These are phyloP conservation scores for Chenopodium formosanum DNA, from an alignment of 148 eudicot species.

Conservation along the genomic window DNA sequence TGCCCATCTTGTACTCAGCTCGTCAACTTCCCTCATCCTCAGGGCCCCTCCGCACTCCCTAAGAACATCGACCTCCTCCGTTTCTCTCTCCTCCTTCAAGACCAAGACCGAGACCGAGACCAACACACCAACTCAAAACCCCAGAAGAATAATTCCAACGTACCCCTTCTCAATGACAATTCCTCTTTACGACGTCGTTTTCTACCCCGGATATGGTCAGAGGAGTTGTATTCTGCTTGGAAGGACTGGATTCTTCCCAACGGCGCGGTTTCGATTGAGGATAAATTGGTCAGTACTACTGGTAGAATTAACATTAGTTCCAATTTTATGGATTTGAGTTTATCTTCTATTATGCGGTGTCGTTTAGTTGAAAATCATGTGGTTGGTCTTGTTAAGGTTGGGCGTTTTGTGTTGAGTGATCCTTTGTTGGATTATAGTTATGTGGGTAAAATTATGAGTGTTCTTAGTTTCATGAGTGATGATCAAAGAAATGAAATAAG, in stretches of 20 bases:
- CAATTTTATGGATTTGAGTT: slow-evolving; percentile 10
- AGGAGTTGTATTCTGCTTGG: slow-evolving; percentile 54
- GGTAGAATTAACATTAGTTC: slow-evolving; percentile 31
- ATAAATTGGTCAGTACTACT: slow-evolving; percentile 9
- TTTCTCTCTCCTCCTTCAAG: slow-evolving; percentile 36
- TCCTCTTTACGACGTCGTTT: slow-evolving; percentile 22
- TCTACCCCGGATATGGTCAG: slow-evolving; percentile 44
- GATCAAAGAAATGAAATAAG: slow-evolving; percentile 44
- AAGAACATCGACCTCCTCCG: slow-evolving; percentile 86
- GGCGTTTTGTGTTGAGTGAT: slow-evolving; percentile 29
- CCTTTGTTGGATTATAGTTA: slow-evolving; percentile 49
- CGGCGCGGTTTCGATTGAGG: slow-evolving; percentile 36
- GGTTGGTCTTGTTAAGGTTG: slow-evolving; percentile 53
- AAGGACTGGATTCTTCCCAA: slow-evolving; percentile 58
- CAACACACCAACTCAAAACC: background rate
- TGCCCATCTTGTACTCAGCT: slow-evolving; percentile 80
- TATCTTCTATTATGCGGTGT: slow-evolving; percentile 26
- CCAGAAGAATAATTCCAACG: background rate
- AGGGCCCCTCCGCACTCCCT: slow-evolving; percentile 58
- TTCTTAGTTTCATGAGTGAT: slow-evolving; percentile 51
- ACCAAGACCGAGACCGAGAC: background rate
- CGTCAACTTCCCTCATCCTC: slow-evolving; percentile 46
- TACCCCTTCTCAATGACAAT: background rate
- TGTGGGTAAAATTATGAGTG: slow-evolving; percentile 44
- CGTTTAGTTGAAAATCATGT: slow-evolving; percentile 38